Evolutionary conservation across 208 protist genomes (phyloP).

Genomic region (Crithidia sp.): DNA sequence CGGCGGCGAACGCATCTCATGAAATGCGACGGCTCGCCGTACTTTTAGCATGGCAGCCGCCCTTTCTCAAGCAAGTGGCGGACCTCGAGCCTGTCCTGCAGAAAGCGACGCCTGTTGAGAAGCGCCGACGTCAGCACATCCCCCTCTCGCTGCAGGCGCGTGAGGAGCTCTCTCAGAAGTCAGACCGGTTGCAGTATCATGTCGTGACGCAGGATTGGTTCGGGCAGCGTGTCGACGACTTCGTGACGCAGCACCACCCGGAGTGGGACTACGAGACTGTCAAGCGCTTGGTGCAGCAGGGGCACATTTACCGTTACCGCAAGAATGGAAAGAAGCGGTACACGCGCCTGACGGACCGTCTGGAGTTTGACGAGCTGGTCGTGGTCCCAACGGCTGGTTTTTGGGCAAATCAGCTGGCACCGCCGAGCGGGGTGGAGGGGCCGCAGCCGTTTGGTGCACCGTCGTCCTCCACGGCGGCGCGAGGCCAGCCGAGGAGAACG

Average conservation of each 20-base stretch:
- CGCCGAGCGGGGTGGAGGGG: conserved; percentile 46
- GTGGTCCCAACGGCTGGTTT: conserved; percentile 76
- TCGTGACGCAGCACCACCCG: conserved; percentile 81
- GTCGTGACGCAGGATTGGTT: conserved; percentile 90
- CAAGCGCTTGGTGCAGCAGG: conserved; percentile 80
- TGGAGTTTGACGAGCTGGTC: conserved; percentile 90
- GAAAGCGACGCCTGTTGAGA: conserved; percentile 40
- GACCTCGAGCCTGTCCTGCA: conserved; percentile 30
- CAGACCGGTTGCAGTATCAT: conserved; percentile 78
- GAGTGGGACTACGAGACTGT: conserved; percentile 88
- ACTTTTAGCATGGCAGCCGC: conserved; percentile 42
- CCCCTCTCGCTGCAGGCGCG: conserved; percentile 78
- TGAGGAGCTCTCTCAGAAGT: conserved; percentile 57
- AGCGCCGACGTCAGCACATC: conserved; percentile 52
- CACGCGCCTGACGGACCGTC: conserved; percentile 83
- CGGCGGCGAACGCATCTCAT: too few relatives aligned
- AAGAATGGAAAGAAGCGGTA: conserved; percentile 90
- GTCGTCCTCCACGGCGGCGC: background rate
- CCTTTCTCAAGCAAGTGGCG: conserved; percentile 49
- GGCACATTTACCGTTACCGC: conserved; percentile 89
- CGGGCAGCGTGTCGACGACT: conserved; percentile 87
- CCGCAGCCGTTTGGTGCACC: conserved; percentile 12
- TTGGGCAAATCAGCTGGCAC: conserved; percentile 68
- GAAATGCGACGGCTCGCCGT: conserved; percentile 26
- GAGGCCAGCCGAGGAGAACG: conserved; percentile 7